These are phyloP conservation scores for Aspergillus oerlinghausenensis DNA, from an alignment of 2,329 filamentous ascomycete species.

Conservation along the genomic window DNA sequence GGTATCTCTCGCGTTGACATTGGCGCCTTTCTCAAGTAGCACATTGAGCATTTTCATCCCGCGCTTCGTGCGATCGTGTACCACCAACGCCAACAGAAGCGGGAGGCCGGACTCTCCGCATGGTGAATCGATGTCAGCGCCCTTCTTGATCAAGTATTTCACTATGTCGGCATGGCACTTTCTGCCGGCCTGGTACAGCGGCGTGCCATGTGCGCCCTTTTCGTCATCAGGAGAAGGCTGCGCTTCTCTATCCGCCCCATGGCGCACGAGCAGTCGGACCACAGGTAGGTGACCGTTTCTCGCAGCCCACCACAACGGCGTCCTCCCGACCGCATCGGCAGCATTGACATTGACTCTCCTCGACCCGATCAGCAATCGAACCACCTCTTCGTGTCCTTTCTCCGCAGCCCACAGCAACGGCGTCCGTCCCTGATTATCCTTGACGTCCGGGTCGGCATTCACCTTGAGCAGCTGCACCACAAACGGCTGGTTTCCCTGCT, in stretches of 20 bases:
- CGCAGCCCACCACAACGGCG: slow-evolving; percentile 21
- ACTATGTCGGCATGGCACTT: slow-evolving; percentile 21
- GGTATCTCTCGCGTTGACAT: slow-evolving; percentile 18
- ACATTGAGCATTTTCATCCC: slow-evolving; percentile 15
- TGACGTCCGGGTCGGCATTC: slow-evolving; percentile 7
- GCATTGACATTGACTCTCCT: slow-evolving; percentile 15
- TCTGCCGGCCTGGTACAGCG: slow-evolving; percentile 20
- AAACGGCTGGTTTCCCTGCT: slow-evolving; percentile 1
- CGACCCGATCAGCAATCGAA: slow-evolving; percentile 22
- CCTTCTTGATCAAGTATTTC: slow-evolving; percentile 23
- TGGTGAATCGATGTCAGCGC: slow-evolving; percentile 17
- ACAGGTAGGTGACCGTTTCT: slow-evolving; percentile 16
- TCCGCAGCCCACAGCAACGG: slow-evolving; percentile 16
- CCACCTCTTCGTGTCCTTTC: slow-evolving; percentile 19
- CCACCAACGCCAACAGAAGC: slow-evolving; percentile 14
- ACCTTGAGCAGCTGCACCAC: slow-evolving; percentile 8
- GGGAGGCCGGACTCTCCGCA: slow-evolving; percentile 15
- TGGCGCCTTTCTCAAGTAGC: slow-evolving; percentile 20
- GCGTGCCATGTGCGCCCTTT: slow-evolving; percentile 10
- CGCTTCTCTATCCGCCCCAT: slow-evolving; percentile 14
- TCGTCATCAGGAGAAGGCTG: slow-evolving; percentile 5
- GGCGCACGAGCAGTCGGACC: slow-evolving; percentile 17
- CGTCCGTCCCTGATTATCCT: slow-evolving; percentile 12
- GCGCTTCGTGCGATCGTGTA: slow-evolving; percentile 16
- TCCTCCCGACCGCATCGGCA: slow-evolving; percentile 14